phyloP scores from a whole-genome alignment of 768 basidiomycete genomes.

The Termitomyces bulborhizus region DNA sequence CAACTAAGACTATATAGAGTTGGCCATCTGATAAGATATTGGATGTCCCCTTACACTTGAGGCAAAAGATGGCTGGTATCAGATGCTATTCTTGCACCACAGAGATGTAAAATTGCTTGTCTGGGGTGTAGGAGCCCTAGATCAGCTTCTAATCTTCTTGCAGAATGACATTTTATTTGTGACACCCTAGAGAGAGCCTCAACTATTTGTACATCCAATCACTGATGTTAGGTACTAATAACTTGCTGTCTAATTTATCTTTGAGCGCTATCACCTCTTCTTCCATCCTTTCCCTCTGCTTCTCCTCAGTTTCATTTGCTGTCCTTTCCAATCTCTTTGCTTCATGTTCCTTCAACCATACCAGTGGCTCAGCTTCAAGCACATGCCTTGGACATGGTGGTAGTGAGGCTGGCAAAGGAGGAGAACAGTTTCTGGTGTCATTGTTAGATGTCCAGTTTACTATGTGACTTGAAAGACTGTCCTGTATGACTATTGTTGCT shows the following conservation, averaged over 20 bases:
- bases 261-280: not conserved
- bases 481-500: too few species aligned
- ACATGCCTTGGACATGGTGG: too few species aligned
- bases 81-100: slow-evolving; percentile 1
- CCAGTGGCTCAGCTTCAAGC: not conserved
- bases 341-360: not conserved
- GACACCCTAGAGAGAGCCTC: too few species aligned
- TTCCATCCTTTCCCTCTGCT: not conserved
- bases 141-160: not conserved
- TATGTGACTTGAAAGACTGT: too few species aligned
- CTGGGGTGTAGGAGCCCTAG: not conserved
- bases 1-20: too few species aligned
- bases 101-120: not conserved
- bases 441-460: too few species aligned
- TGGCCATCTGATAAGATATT: too few species aligned
- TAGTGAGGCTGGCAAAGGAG: too few species aligned
- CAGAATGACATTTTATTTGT: not conserved
- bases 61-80: not conserved
- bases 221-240: not conserved
- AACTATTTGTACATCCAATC: not conserved
- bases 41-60: too few species aligned
- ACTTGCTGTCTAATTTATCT: not conserved
- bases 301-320: not conserved
- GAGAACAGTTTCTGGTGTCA: not conserved
- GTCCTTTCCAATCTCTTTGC: not conserved